These are phyloP conservation scores for Phaeosphaeriaceae sp. DNA, from an alignment of 2,329 filamentous ascomycete species.

Conservation along the genomic window DNA sequence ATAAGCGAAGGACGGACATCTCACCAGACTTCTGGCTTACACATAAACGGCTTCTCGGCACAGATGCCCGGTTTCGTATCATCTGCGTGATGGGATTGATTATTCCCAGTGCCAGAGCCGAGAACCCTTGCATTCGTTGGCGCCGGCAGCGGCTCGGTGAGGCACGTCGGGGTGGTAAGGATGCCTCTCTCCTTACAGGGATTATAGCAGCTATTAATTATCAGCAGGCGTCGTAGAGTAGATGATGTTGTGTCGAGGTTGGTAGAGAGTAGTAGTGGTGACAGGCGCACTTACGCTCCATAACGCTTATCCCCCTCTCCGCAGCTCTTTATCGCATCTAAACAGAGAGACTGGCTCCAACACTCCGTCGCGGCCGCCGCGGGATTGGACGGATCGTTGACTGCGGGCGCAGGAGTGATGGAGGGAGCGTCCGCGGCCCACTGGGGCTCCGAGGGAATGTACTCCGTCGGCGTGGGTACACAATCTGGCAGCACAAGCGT, in stretches of 20 bases:
- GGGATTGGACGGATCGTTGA: neutral
- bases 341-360: constrained; percentile 10
- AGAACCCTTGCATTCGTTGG: neutral
- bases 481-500: constrained; percentile 12
- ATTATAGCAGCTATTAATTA: neutral
- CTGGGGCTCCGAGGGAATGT: neutral
- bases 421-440: neutral
- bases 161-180: neutral
- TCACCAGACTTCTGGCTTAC: neutral
- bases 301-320: constrained; percentile 4
- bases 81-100: neutral
- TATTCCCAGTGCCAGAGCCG: neutral
- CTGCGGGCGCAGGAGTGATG: constrained; percentile 2
- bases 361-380: constrained; percentile 1
- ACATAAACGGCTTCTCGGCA: neutral
- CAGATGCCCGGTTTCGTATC: neutral
- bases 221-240: neutral
- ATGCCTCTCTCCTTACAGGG: neutral
- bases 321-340: constrained; percentile 13
- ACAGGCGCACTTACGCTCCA: constrained; percentile 10
- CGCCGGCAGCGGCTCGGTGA: neutral
- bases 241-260: too few relatives aligned
- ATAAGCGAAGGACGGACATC: neutral
- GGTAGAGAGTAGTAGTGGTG: neutral
- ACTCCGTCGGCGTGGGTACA: neutral